These are phyloP conservation scores for Epichloe scottii DNA, from an alignment of 2,329 filamentous ascomycete species.

Conservation along the genomic window DNA sequence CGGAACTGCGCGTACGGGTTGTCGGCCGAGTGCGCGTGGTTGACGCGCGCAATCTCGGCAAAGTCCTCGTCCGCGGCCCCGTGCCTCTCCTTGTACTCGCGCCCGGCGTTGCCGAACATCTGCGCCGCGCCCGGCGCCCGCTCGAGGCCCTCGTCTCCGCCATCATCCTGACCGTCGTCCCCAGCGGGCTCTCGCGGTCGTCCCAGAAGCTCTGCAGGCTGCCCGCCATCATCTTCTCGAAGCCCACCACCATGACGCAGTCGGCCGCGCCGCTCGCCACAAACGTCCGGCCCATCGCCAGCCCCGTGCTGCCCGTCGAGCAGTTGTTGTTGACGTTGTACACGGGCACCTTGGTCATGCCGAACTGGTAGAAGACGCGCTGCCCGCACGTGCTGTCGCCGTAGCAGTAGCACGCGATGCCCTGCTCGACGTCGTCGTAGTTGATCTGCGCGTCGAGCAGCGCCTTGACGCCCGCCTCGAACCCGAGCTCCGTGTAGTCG, in stretches of 20 bases:
- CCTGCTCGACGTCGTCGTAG: conserved; percentile 93
- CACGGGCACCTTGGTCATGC: conserved; percentile 91
- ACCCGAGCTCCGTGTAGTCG: conserved; percentile 89
- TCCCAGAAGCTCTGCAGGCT: conserved; percentile 73
- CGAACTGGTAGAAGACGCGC: conserved; percentile 97
- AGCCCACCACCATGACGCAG: conserved; percentile 83
- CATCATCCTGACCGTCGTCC: conserved; percentile 67
- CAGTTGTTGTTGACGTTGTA: conserved; percentile 99
- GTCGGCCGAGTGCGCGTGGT: conserved; percentile 79
- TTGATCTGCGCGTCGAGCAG: conserved; percentile 78
- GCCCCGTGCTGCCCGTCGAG: conserved; percentile 83
- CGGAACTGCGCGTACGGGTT: conserved; percentile 99
- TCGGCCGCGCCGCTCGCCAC: conserved; percentile 71
- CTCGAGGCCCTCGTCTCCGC: conserved; percentile 66
- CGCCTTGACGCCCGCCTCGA: conserved; percentile 82
- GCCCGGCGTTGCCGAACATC: conserved; percentile 88
- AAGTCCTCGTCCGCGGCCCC: conserved; percentile 79
- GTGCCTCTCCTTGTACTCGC: conserved; percentile 93
- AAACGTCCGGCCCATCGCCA: conserved; percentile 71
- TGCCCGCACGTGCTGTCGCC: conserved; percentile 92
- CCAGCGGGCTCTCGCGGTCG: conserved; percentile 69
- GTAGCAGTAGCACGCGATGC: conserved; percentile 95
- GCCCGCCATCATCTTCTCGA: conserved; percentile 98
- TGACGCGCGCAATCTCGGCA: conserved; percentile 84
- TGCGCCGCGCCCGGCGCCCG: conserved; percentile 80